Base-by-base conservation (phyloP, 139 green algal species). In the Micractinium sp. region DNA sequence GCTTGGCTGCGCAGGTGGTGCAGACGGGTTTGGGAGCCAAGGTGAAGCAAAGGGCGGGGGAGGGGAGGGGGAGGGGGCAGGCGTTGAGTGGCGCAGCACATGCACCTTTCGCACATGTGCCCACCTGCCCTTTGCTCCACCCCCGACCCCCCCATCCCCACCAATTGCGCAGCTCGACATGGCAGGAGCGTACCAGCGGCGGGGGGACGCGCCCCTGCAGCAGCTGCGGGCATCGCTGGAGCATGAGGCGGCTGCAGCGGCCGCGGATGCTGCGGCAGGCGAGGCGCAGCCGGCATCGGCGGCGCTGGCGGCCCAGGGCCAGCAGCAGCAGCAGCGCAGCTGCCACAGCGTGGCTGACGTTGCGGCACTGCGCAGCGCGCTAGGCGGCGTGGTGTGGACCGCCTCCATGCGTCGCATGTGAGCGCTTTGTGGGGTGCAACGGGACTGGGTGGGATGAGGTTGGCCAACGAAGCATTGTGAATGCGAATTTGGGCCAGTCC, bases 351-450 rank as follows among this genome's bases (percentile, higher is more conserved):
- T 92, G 79, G 78, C 71, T 36, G 87, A 93, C 35, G 88, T 90
- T n/a, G 87, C 78, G 33, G 90, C 88, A 5, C 89, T 94, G 19
- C 78, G 76, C 15, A 78, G 75, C 19, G 93, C 92, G 7, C 88
- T 97, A 80, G n/a, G 67, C 1, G 93, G 94, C 82, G 92, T 99
- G 47, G 97, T 99, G 36, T 99, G 98, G 97, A 99, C 97, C 0
- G 91, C 92, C 20, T 96, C 93, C 92, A 97, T 99, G 96, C 91
- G 91, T 35, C 95, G 98, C 23, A 96, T 99, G 93, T 98, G 61
- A 79, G 86, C 47, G 27, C 74, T 77, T 20, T 15, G 53, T 60
- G 60, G 16, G 23, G 61, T 13, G 74, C 18, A 41, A 27, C 22
- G 39, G 31, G 15, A 12, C 14, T 16, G 63, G 63, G 20, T 71